These are phyloP conservation scores for Leersia perrieri DNA, from an alignment of 176 grass and related monocot species.

Conservation along the genomic window DNA sequence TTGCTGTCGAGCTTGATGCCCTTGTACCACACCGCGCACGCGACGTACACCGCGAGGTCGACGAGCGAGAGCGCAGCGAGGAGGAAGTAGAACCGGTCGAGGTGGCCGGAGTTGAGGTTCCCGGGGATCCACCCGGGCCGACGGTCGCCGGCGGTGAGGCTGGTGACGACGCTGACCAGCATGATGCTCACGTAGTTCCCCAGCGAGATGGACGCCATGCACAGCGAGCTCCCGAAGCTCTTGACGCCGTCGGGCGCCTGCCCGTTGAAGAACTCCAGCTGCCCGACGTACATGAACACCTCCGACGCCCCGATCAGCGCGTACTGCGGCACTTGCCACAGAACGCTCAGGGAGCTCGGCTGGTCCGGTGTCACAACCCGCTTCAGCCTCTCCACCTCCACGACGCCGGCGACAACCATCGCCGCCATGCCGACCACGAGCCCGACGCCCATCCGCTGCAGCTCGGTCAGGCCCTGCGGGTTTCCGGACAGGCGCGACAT, in stretches of 20 bases:
- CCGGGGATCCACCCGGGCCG: constrained; percentile 68
- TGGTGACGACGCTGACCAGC: constrained; percentile 60
- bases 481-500: constrained; percentile 45
- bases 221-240: constrained; percentile 84
- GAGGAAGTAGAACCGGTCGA: constrained; percentile 89
- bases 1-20: constrained; percentile 52
- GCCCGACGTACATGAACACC: constrained; percentile 93
- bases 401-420: constrained; percentile 57
- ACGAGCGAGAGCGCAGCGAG: constrained; percentile 59
- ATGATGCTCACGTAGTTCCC: constrained; percentile 92
- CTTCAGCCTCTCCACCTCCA: constrained; percentile 62
- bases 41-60: constrained; percentile 58
- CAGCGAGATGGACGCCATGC: constrained; percentile 92
- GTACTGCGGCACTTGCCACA: constrained; percentile 89
- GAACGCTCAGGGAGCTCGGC: constrained; percentile 60
- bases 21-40: constrained; percentile 74
- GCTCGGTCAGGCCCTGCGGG: constrained; percentile 65
- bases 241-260: constrained; percentile 84
- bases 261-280: constrained; percentile 84
- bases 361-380: constrained; percentile 24
- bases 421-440: constrained; percentile 71
- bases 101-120: constrained; percentile 79
- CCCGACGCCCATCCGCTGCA: constrained; percentile 83
- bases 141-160: constrained; percentile 40
- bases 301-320: constrained; percentile 73